Evolutionary conservation across 805 yeast genomes (phyloP).

Genomic region (Pichia deserticola): DNA sequence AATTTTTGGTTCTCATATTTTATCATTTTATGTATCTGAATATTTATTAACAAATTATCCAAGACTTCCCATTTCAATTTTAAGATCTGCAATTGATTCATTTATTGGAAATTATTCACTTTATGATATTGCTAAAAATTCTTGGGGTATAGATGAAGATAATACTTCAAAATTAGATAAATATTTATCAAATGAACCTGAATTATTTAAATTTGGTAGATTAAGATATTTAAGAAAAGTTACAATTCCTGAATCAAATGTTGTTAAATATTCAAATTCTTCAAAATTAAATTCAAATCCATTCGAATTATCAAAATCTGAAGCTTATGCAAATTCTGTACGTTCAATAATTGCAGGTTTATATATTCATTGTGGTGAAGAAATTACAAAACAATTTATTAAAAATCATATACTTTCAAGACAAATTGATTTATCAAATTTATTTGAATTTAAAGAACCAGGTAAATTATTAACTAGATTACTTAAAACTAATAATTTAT

Average conservation of each 20-base stretch:
- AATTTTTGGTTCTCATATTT: conserved; percentile 72
- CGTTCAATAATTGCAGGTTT: conserved; percentile 80
- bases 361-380: conserved; percentile 65
- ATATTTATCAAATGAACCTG: conserved; percentile 61
- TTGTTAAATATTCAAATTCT: conserved; percentile 30
- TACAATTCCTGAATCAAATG: conserved; percentile 45
- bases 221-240: conserved; percentile 39
- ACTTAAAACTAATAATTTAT: conserved; percentile 67
- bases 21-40: conserved; percentile 71
- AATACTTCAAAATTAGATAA: conserved; percentile 54
- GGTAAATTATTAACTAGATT: conserved; percentile 74
- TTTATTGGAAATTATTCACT: conserved; percentile 64
- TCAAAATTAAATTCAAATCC: conserved; percentile 15
- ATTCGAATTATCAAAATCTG: conserved; percentile 19
- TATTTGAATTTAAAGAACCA: conserved; percentile 81
- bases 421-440: conserved; percentile 60
- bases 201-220: conserved; percentile 61
- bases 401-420: conserved; percentile 73
- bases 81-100: conserved; percentile 68
- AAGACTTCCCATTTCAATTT: conserved; percentile 75
- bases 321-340: conserved; percentile 60
- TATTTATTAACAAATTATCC: conserved; percentile 73
- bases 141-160: conserved; percentile 90
- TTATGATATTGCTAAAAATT: conserved; percentile 50
- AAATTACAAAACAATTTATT: conserved; percentile 60